A percentile compares a stretch with the other conserved stretches of the same genome.
Conservation (phyloP, 1,284 basidiomycete genomes). For the Sphagnurus paluster region DNA sequence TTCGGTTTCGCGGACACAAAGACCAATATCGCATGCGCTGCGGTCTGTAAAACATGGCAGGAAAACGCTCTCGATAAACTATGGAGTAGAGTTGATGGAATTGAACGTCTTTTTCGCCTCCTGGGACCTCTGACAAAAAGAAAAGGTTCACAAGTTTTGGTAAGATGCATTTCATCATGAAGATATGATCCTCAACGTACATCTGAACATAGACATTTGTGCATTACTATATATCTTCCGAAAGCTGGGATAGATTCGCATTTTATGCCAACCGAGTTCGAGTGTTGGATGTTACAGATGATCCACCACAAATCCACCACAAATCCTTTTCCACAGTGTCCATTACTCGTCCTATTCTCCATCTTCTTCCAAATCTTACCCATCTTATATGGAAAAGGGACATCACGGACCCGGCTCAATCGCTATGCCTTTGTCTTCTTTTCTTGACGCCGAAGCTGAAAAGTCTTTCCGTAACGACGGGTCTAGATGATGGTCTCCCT, state of each 20-base stretch:
- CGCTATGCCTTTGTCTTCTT: conserved; percentile 12
- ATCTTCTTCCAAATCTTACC: conserved; percentile 16
- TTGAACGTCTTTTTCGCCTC: conserved; percentile 9
- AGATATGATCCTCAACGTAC: too few species aligned
- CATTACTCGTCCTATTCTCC: conserved; percentile 11
- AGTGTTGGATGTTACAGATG: conserved; percentile 10
- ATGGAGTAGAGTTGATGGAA: conserved; percentile 11
- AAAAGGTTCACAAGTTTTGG: not conserved
- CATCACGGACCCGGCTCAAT: conserved; percentile 4
- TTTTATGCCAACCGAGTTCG: conserved; percentile 15
- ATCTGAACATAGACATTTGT: conserved; percentile 11
- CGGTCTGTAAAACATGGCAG: conserved; percentile 14
- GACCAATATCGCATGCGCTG: conserved; percentile 8
- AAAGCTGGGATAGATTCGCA: conserved; percentile 14
- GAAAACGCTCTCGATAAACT: conserved; percentile 12
- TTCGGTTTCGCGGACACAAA: conserved; percentile 11
- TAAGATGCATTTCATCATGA: not conserved
- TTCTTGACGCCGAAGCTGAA: conserved; percentile 12
- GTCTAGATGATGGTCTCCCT: conserved; percentile 10
- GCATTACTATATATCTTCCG: conserved; percentile 11
- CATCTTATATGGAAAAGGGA: conserved; percentile 16
- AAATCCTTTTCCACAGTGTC: conserved; percentile 11
- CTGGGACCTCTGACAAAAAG: conserved; percentile 8
- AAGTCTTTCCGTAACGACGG: conserved; percentile 13
- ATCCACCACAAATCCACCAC: conserved; percentile 9